Evolutionary conservation across 1,139 yeast genomes (phyloP).

Genomic region (Citeromyces hawaiiensis): DNA sequence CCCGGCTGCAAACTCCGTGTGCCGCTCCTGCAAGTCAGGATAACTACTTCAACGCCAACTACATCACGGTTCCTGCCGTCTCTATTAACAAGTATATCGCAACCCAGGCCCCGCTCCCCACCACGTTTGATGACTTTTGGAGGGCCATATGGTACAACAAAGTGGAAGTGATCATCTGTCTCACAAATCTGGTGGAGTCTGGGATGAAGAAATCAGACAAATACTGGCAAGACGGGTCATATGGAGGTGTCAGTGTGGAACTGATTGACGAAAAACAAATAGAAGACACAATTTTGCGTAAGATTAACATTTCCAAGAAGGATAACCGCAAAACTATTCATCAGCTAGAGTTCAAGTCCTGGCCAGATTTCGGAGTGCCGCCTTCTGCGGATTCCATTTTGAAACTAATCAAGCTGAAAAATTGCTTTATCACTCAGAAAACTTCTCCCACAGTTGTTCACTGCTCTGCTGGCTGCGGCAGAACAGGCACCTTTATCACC

Average conservation of each 20-base stretch:
- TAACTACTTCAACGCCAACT: slow-evolving; percentile 56
- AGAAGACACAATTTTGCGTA: slow-evolving; percentile 10
- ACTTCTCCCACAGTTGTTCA: slow-evolving; percentile 49
- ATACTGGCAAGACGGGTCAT: slow-evolving; percentile 26
- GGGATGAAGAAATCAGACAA: slow-evolving; percentile 40
- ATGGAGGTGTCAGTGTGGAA: slow-evolving; percentile 5
- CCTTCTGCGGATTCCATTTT: slow-evolving; percentile 36
- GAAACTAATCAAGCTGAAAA: slow-evolving; percentile 36
- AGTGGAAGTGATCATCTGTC: slow-evolving; percentile 53
- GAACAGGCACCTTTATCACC: slow-evolving; percentile 79
- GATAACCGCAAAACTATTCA: slow-evolving; percentile 19
- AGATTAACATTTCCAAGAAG: slow-evolving; percentile 10
- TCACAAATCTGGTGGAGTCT: slow-evolving; percentile 44
- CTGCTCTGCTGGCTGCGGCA: slow-evolving; percentile 89
- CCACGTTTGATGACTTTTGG: slow-evolving; percentile 77
- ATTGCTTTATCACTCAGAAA: slow-evolving; percentile 15
- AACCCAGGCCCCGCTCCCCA: slow-evolving; percentile 74
- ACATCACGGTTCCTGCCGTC: slow-evolving; percentile 22
- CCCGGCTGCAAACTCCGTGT: slow-evolving; percentile 26
- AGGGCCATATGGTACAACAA: slow-evolving; percentile 50
- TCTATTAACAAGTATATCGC: slow-evolving; percentile 44
- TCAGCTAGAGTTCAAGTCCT: slow-evolving; percentile 58
- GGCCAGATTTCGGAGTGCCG: slow-evolving; percentile 81
- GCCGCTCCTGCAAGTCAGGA: slow-evolving; percentile 9
- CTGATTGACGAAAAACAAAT: slow-evolving; percentile 12